Conservation (phyloP, 2,329 filamentous ascomycete species). For the Diplodia mutila region DNA sequence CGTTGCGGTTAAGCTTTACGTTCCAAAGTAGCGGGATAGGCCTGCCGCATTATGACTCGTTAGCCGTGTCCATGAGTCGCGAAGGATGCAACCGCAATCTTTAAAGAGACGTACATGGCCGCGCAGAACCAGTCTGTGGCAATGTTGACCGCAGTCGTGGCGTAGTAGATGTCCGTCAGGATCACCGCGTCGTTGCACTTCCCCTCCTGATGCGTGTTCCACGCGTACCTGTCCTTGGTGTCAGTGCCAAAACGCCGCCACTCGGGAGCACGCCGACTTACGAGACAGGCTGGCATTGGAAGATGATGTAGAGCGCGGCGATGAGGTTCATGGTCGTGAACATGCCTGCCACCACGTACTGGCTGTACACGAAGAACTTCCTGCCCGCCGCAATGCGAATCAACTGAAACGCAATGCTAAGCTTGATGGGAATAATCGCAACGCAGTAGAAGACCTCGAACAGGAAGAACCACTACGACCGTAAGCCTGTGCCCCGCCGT, state of each 20-base stretch:
- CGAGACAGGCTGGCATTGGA: constrained; percentile 40
- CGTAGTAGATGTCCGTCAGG: constrained; percentile 41
- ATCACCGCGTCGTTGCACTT: constrained; percentile 34
- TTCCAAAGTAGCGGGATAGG: constrained; percentile 35
- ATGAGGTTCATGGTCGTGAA: constrained; percentile 39
- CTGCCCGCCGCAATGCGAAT: constrained; percentile 40
- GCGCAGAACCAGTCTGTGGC: constrained; percentile 44
- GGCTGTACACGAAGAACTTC: constrained; percentile 33
- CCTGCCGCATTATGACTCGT: constrained; percentile 27
- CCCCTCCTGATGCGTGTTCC: constrained; percentile 35
- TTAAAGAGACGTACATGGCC: constrained; percentile 32
- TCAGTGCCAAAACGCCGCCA: not conserved
- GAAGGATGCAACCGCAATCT: not conserved
- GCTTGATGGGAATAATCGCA: constrained; percentile 42
- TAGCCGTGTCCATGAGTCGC: not conserved
- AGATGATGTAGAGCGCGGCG: constrained; percentile 43
- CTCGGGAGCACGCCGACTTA: constrained; percentile 19
- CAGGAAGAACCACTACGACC: constrained; percentile 42
- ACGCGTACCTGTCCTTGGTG: constrained; percentile 32
- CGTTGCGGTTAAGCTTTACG: constrained; percentile 34
- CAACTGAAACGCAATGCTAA: constrained; percentile 43
- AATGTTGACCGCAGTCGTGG: constrained; percentile 43
- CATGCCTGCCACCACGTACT: constrained; percentile 37
- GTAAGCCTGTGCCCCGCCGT: not conserved
- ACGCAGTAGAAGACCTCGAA: constrained; percentile 44